These are phyloP conservation scores for Trypanosoma scelopori DNA, from an alignment of 208 protist species.

Conservation along the genomic window DNA sequence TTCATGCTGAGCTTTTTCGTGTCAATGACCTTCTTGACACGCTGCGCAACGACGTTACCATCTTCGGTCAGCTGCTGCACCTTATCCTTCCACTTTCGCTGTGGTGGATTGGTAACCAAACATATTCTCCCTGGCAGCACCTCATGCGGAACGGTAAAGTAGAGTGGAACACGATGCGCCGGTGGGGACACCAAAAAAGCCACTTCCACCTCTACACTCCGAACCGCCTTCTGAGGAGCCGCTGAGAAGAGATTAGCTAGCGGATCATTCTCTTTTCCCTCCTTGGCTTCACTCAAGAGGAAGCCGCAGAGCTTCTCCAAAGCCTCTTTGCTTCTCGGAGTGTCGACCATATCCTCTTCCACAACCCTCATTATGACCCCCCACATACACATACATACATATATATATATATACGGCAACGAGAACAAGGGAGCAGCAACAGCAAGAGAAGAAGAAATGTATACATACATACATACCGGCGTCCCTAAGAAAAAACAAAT, in stretches of 20 bases:
- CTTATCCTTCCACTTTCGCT: conserved; percentile 80
- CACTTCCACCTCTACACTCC: conserved; percentile 71
- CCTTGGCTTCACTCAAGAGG: conserved; percentile 27
- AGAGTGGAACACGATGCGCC: conserved; percentile 83
- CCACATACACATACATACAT: conserved; percentile 15
- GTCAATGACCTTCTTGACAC: conserved; percentile 84
- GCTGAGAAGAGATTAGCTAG: conserved; percentile 51
- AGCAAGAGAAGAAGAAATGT: neutral
- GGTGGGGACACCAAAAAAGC: conserved; percentile 65
- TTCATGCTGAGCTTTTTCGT: conserved; percentile 78
- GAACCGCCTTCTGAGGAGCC: conserved; percentile 28
- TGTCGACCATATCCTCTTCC: conserved; percentile 34
- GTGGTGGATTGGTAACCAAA: conserved; percentile 77
- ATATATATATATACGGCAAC: conserved; percentile 25
- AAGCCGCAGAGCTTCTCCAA: conserved; percentile 61
- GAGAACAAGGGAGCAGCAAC: neutral
- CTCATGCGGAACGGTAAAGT: conserved; percentile 72
- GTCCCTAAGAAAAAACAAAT: no score
- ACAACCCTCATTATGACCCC: neutral
- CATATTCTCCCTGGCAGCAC: conserved; percentile 69
- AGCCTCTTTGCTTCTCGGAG: conserved; percentile 52
- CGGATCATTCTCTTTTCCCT: conserved; percentile 13
- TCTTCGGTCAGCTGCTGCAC: conserved; percentile 64
- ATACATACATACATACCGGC: no score
- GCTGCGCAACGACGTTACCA: conserved; percentile 59